Percentiles rank a stretch among this genome's conserved stretches.
Evolutionary conservation across 23 red algal genomes (phyloP).

Genomic region (Gracilaria vermiculophylla): DNA sequence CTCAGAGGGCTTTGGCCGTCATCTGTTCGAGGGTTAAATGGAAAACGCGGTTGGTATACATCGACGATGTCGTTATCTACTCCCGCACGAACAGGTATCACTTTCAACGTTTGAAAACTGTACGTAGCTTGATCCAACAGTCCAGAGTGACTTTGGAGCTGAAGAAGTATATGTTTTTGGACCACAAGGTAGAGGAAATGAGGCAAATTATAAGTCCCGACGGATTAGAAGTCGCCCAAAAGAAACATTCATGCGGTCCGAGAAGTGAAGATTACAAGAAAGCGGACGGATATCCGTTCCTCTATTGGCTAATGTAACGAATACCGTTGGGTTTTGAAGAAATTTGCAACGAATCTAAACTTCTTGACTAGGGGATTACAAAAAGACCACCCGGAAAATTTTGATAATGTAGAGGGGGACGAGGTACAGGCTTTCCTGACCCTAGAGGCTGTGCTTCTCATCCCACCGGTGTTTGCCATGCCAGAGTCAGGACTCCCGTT

Average conservation of each 20-base stretch:
- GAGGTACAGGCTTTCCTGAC: not conserved
- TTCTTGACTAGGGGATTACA: not conserved
- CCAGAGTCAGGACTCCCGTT: not conserved
- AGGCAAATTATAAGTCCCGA: not conserved
- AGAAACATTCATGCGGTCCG: not conserved
- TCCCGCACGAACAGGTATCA: too few species aligned
- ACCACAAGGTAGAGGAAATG: not conserved
- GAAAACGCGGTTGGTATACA: too few species aligned
- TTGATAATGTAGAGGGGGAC: not conserved
- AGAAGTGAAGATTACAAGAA: not conserved
- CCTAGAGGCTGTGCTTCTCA: slow-evolving; percentile 14
- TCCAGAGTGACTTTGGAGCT: not conserved
- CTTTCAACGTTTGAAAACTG: too few species aligned
- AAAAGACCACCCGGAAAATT: not conserved
- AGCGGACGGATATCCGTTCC: not conserved
- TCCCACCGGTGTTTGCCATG: not conserved
- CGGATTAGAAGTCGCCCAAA: not conserved
- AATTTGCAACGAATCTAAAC: not conserved
- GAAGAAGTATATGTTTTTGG: not conserved
- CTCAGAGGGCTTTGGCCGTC: too few species aligned
- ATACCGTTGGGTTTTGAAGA: not conserved
- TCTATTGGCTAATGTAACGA: not conserved
- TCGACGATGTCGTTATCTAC: too few species aligned
- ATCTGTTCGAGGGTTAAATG: too few species aligned
- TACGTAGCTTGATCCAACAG: too few species aligned